Conservation (phyloP, 2,329 filamentous ascomycete species). For the Beauveria medogensis region DNA sequence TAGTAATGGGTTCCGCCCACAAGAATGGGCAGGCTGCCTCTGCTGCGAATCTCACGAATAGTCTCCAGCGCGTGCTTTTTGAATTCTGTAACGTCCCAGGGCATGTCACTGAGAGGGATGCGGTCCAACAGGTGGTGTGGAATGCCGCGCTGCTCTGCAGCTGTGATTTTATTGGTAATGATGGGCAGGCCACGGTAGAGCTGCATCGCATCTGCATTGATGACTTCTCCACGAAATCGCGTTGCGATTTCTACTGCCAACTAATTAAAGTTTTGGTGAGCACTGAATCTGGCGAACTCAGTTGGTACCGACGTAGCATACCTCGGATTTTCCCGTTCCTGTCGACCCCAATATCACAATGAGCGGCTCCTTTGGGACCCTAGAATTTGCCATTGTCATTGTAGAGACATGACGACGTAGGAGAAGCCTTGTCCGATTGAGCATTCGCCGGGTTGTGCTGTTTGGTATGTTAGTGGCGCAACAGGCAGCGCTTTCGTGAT, state of each 20-base stretch:
- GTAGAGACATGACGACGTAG: conserved; percentile 27
- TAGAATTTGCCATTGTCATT: conserved; percentile 28
- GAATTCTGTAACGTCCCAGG: conserved; percentile 79
- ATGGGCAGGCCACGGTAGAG: conserved; percentile 87
- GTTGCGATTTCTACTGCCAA: conserved; percentile 81
- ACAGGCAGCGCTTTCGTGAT: not conserved
- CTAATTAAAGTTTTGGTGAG: conserved; percentile 34
- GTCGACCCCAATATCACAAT: conserved; percentile 83
- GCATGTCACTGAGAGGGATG: conserved; percentile 64
- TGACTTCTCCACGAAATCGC: conserved; percentile 81
- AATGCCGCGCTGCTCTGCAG: conserved; percentile 66
- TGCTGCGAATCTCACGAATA: conserved; percentile 68
- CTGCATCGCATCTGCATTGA: conserved; percentile 98
- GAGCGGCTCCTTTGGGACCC: conserved; percentile 48
- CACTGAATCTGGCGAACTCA: not conserved
- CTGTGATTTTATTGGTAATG: conserved; percentile 87
- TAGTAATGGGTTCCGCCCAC: conserved; percentile 97
- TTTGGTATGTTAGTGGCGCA: not conserved
- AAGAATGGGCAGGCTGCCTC: conserved; percentile 78
- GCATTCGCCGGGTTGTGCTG: conserved; percentile 1
- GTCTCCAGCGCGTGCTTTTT: conserved; percentile 58
- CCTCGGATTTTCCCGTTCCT: conserved; percentile 88
- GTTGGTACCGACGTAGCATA: conserved; percentile 32
- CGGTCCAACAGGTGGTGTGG: conserved; percentile 83
- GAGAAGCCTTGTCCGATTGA: not conserved